Conservation (phyloP, 768 basidiomycete genomes). For the Boletus rubroflammeus region DNA sequence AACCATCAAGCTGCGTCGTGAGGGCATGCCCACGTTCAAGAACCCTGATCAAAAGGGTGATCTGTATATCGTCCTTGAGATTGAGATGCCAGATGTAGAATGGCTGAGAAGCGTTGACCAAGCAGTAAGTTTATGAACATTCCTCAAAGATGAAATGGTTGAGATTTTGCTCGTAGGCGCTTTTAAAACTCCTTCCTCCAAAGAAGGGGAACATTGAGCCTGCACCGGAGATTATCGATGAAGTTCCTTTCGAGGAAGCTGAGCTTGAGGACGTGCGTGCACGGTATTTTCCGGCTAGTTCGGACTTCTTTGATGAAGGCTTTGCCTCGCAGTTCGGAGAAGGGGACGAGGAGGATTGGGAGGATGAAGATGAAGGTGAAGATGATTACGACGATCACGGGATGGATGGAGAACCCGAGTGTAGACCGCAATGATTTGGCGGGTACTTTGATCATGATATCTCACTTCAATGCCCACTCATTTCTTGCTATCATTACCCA, state of each 20-base stretch:
- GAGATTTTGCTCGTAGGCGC: slow-evolving; percentile 42
- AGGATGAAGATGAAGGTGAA: slow-evolving; percentile 62
- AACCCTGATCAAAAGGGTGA: slow-evolving; percentile 69
- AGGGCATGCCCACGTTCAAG: slow-evolving; percentile 87
- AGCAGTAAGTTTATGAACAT: slow-evolving; percentile 39
- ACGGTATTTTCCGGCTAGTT: slow-evolving; percentile 69
- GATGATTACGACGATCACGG: slow-evolving; percentile 46
- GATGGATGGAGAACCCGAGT: slow-evolving; percentile 50
- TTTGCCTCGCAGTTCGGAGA: slow-evolving; percentile 71
- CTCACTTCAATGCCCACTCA: slow-evolving; percentile 8
- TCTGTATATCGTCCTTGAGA: slow-evolving; percentile 73
- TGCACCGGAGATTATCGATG: slow-evolving; percentile 64
- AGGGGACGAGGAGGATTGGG: slow-evolving; percentile 65
- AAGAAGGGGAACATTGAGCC: slow-evolving; percentile 75
- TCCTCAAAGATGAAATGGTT: not conserved
- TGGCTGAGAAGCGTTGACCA: slow-evolving; percentile 71
- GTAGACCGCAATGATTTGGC: slow-evolving; percentile 53
- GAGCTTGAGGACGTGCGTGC: slow-evolving; percentile 82
- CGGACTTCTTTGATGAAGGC: slow-evolving; percentile 74
- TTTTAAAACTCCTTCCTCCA: slow-evolving; percentile 67
- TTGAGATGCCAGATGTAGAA: slow-evolving; percentile 82
- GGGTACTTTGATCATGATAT: slow-evolving; percentile 5
- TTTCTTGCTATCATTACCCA: slow-evolving; percentile 10
- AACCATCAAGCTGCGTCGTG: slow-evolving; percentile 70
- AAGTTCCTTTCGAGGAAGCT: slow-evolving; percentile 69